Evolutionary conservation across 176 grass and related monocot genomes (phyloP).

Genomic region (barley (Hordeum vulgare)): DNA sequence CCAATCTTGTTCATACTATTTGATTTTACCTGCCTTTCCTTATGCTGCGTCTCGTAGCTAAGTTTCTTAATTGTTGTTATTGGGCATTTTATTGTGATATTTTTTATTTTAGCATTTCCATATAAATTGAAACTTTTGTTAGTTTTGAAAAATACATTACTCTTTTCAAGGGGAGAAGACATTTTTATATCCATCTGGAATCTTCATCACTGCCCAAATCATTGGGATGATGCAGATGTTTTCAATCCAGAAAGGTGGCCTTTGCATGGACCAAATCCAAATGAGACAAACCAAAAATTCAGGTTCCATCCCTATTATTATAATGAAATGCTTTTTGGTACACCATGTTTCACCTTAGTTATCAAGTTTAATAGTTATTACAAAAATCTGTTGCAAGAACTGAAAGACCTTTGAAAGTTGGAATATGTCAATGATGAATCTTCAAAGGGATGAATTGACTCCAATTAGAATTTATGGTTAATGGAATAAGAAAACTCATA

Average conservation of each 20-base stretch:
- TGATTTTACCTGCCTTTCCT: neutral
- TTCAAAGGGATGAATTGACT: neutral
- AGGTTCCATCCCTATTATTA: constrained; percentile 47
- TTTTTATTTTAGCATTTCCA: neutral
- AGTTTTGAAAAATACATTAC: neutral
- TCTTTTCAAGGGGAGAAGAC: constrained; percentile 61
- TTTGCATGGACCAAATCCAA: constrained; percentile 85
- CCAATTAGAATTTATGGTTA: neutral
- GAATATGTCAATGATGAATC: too few relatives aligned
- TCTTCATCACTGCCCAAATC: constrained; percentile 74
- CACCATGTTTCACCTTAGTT: neutral
- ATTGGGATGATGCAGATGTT: constrained; percentile 84
- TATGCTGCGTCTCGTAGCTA: neutral
- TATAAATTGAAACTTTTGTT: neutral
- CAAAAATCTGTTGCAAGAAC: neutral
- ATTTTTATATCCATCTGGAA: constrained; percentile 99
- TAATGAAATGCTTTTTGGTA: neutral
- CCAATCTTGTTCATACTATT: neutral
- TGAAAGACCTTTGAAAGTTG: neutral
- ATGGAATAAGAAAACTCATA: neutral
- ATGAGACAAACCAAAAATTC: constrained; percentile 96
- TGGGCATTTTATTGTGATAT: neutral
- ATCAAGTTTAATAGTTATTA: neutral
- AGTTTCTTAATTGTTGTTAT: neutral
- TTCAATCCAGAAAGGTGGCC: constrained; percentile 97